Percentiles rank a stretch among this genome's conserved stretches.
phyloP scores from a whole-genome alignment of 2,329 filamentous ascomycete species.

The Scedosporium boydii region DNA sequence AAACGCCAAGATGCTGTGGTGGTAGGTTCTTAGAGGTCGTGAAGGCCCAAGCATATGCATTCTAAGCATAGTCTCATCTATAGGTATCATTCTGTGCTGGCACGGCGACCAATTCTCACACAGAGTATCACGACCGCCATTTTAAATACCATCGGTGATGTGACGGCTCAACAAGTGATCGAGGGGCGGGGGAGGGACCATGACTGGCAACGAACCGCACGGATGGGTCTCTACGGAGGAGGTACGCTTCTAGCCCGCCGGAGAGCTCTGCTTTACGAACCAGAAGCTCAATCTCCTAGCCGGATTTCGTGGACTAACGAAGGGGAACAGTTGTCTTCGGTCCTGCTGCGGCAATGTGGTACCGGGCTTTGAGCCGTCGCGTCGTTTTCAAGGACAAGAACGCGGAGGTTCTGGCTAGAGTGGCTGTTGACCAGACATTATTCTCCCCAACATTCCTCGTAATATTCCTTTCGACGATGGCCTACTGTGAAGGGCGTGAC shows the following conservation, averaged over 20 bases:
- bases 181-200: conserved; percentile 74
- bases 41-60: neutral
- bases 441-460: conserved; percentile 81
- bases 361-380: conserved; percentile 63
- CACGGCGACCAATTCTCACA: conserved; percentile 74
- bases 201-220: conserved; percentile 59
- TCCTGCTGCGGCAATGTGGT: conserved; percentile 81
- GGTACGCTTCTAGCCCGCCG: conserved; percentile 35
- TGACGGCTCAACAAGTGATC: conserved; percentile 82
- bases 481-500: conserved; percentile 60
- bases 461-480: conserved; percentile 77
- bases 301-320: neutral
- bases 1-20: neutral
- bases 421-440: conserved; percentile 68
- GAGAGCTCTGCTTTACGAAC: neutral
- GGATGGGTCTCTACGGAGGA: conserved; percentile 75
- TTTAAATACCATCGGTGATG: conserved; percentile 86
- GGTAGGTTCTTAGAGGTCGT: neutral
- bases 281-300: neutral
- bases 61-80: neutral
- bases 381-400: conserved; percentile 56
- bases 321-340: conserved; percentile 61
- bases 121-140: conserved; percentile 85
- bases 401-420: conserved; percentile 65
- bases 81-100: conserved; percentile 82